Conservation (phyloP, 495 filamentous ascomycete species). For the Penicillium paradoxum region DNA sequence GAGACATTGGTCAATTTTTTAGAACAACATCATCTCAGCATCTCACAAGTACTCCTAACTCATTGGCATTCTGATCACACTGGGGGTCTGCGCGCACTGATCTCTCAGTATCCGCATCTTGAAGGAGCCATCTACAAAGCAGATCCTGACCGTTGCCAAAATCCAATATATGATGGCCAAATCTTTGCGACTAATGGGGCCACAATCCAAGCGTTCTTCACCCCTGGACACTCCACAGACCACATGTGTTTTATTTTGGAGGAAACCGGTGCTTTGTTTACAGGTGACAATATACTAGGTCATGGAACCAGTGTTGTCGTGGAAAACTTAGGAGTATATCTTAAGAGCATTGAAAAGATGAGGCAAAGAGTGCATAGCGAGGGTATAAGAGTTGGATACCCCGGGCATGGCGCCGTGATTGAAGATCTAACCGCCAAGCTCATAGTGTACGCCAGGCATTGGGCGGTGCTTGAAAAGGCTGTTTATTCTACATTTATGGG, state of each 20-base stretch:
- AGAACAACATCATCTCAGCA: not conserved
- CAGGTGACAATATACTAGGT: not conserved
- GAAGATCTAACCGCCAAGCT: too few species aligned
- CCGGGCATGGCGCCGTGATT: too few species aligned
- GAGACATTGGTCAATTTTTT: too few species aligned
- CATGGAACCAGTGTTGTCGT: not conserved
- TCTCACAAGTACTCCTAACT: not conserved
- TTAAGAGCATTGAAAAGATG: too few species aligned
- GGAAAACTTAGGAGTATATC: too few species aligned
- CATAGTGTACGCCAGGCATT: too few species aligned
- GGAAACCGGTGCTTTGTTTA: not conserved
- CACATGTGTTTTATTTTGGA: slow-evolving; percentile 1
- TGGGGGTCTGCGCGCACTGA: not conserved
- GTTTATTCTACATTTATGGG: too few species aligned
- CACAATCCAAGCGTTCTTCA: not conserved
- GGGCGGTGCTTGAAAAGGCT: too few species aligned
- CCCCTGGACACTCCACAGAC: not conserved
- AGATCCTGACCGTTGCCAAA: not conserved
- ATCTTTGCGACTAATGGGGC: not conserved
- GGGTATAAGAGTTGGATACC: too few species aligned
- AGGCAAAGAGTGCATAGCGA: too few species aligned
- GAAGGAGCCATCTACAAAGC: not conserved
- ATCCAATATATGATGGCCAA: not conserved
- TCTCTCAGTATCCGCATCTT: not conserved
- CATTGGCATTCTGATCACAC: slow-evolving; percentile 1